Evolutionary conservation across 225 moss, liverwort and hornwort genomes (phyloP), one percentile per base, ranked within the genome.

Genomic region (Lunularia cruciata): DNA sequence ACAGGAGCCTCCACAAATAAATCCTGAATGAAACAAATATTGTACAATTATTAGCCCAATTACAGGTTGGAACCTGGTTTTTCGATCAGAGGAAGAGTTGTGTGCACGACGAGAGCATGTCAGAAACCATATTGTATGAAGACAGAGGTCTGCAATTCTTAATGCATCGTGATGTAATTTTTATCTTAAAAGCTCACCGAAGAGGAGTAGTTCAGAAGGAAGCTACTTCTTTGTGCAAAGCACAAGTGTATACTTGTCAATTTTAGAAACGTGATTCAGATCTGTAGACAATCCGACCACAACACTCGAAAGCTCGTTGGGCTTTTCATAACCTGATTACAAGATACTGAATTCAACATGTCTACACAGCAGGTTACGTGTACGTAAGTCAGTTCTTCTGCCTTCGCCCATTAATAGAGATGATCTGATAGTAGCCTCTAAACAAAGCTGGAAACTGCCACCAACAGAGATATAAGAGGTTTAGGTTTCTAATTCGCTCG

Each of bases 201-300:
- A 46, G 33, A 48, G 54, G 20, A 40, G 26, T 25, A 31, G 26
- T 28, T 47, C 26, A 45, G 53, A 51, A 11, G 32, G 49, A 68
- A 55, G 68, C 61, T 35, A 60, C 30, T 46, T 47, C 68, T 19
- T 56, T 72, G 72, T 78, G 77, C 77, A 68, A 73, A 78, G 72
- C 72, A 73, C 77, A 68, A 38, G 54, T 78, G 77, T 78, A 78
- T 39, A 67, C 34, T 78, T 57, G 43, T 67, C 35, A 61, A 28
- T 25, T 27, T 68, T 63, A 61, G 35, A 52, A 67, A 67, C n/a
- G 33, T 69, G 0, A 36, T 11, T 4, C 19, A 64, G 19, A 64
- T 27, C 16, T 64, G 43, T 46, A 63, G 18, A 64, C 45, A 27
- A 19, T 45, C 27, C 28, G 46, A 46, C 18, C 63, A 38, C 14